A percentile compares a stretch with the other conserved stretches of the same genome.
Conservation (phyloP, 2,329 filamentous ascomycete species). For the Blumeriella jaapii region DNA sequence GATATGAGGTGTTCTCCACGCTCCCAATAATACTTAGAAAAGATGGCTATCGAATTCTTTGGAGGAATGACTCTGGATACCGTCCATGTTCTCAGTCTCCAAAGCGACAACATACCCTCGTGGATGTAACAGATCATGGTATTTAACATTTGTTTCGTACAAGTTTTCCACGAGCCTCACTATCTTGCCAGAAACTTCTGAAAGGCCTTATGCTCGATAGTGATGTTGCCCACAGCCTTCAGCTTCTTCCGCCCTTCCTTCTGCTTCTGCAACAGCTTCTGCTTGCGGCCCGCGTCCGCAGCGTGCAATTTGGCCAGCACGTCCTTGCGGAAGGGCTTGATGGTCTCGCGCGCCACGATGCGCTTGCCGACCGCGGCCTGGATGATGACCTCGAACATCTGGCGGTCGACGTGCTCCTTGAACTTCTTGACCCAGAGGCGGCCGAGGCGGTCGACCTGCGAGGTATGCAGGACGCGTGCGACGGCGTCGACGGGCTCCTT, state of each 20-base stretch:
- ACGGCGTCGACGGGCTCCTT: constrained; percentile 89
- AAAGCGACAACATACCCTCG: no score
- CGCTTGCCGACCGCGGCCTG: constrained; percentile 76
- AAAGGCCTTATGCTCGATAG: constrained; percentile 94
- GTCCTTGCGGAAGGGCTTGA: constrained; percentile 95
- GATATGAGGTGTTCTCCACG: no score
- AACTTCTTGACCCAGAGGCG: constrained; percentile 89
- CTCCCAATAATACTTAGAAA: no score
- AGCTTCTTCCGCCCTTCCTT: constrained; percentile 90
- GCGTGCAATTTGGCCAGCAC: constrained; percentile 89
- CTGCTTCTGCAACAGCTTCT: constrained; percentile 89
- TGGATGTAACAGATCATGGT: no score
- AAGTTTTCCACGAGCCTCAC: no score
- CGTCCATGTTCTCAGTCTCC: no score
- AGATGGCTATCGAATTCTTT: no score
- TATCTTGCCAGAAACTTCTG: constrained; percentile 85
- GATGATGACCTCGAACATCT: constrained; percentile 96
- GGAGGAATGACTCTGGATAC: no score
- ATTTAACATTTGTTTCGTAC: no score
- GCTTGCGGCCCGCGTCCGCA: constrained; percentile 68
- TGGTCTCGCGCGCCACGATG: constrained; percentile 81
- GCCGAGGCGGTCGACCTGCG: constrained; percentile 70
- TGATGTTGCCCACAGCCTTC: constrained; percentile 73
- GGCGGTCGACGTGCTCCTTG: constrained; percentile 89
- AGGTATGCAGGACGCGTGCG: constrained; percentile 74